Evolutionary conservation across 768 basidiomycete genomes (phyloP), one percentile per base, ranked within the genome.

Genomic region (Termitomyces sp.): DNA sequence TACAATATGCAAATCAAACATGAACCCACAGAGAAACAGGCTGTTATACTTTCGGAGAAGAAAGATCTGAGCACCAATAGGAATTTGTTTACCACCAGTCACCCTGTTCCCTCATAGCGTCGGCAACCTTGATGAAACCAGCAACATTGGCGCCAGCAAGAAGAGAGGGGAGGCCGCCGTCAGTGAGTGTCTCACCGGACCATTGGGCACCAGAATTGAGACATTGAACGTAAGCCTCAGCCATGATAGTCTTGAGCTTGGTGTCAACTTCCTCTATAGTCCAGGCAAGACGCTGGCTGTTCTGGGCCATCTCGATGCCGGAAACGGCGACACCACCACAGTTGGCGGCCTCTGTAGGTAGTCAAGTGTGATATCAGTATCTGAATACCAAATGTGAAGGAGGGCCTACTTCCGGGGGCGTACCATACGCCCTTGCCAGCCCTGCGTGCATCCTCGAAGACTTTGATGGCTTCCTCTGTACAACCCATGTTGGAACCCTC

Each of bases 401-500:
- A 54, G 41, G 10, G 69, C 77, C 61, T 64, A 81, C 85, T 90
- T 58, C 87, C 87, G 54, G 88, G 87, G 12, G 85, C 86, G 71
- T 88, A 89, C 84, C 84, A 89, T 50, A 81, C 73, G 57, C 79
- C 75, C 48, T 69, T 70, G 48, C 79, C 77, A 25, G 75, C 64
- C 63, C 75, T 77, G 54, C 88, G 81, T 32, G 81, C 77, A 5
- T 71, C 69, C 73, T 90, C 88, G 68, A 88, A 89, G 58, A 88
- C 75, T 54, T 84, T 79, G 66, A 90, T 82, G 52, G 87, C 88
- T 64, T 86, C 86, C 64, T 80, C 73, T 4, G 86, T 88, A 71
- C 80, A 87, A 41, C 86, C 86, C 85, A 88, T 88, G 76, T 87
- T 88, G 60, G 83, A 85, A 30, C 88, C 88, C 69, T 90, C 87